Percentiles rank a stretch among this genome's conserved stretches.
phyloP scores from a whole-genome alignment of 139 green algal genomes.

The Tetradesmus obliquus region DNA sequence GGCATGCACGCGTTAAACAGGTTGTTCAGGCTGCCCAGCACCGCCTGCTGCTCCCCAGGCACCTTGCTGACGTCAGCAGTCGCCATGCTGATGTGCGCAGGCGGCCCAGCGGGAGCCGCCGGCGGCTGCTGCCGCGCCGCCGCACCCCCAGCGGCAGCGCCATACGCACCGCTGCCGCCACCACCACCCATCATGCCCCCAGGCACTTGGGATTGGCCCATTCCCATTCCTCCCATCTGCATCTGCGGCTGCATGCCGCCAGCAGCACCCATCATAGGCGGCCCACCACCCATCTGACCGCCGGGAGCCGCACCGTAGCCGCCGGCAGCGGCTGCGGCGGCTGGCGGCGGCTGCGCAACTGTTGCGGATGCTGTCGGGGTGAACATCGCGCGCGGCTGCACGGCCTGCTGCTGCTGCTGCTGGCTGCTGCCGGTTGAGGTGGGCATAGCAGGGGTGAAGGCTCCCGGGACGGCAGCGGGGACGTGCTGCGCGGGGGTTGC shows the following conservation, averaged over 20 bases:
- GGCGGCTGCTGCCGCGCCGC: conserved; percentile 55
- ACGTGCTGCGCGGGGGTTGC: background rate
- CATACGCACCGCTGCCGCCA: background rate
- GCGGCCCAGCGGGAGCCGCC: conserved; percentile 71
- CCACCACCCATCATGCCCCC: conserved; percentile 9
- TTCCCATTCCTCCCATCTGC: background rate
- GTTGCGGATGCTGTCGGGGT: conserved; percentile 50
- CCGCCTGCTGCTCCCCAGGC: conserved; percentile 66
- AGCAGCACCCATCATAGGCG: background rate
- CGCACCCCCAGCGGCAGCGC: background rate
- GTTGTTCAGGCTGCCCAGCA: conserved; percentile 75
- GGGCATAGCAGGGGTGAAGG: conserved; percentile 20
- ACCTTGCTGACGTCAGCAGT: conserved; percentile 79
- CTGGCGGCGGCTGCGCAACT: conserved; percentile 42
- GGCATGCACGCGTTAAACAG: conserved; percentile 79
- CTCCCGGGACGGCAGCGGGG: background rate
- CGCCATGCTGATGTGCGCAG: conserved; percentile 76
- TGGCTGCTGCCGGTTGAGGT: conserved; percentile 33
- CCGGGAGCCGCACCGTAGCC: conserved; percentile 33
- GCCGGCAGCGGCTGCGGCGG: conserved; percentile 5
- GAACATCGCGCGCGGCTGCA: conserved; percentile 23
- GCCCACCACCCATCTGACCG: background rate
- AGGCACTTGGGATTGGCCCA: background rate
- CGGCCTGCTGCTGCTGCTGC: conserved; percentile 22
- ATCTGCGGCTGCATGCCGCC: background rate